phyloP scores from a whole-genome alignment of 176 grass and related monocot species.

The Oryza meridionalis region DNA sequence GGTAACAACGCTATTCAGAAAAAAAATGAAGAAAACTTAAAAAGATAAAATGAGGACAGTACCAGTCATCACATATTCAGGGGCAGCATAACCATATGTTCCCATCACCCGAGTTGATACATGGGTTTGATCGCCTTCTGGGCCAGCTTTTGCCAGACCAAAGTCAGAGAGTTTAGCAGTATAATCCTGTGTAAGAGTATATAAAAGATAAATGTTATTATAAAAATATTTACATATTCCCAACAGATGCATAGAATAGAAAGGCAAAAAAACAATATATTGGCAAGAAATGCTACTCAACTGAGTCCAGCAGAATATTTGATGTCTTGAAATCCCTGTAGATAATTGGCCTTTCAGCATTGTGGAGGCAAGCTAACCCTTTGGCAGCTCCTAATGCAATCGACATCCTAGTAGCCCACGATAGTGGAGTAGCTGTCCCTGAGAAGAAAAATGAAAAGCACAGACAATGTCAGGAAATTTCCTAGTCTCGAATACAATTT shows the following conservation, averaged over 20 bases:
- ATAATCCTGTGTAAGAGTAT: conserved; percentile 75
- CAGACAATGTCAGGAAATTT: conserved; percentile 10
- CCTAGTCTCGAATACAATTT: conserved; percentile 21
- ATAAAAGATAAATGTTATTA: conserved; percentile 32
- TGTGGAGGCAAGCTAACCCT: conserved; percentile 95
- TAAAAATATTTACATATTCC: conserved; percentile 14
- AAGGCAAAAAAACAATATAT: conserved; percentile 24
- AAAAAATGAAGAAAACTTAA: neutral
- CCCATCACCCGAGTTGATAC: conserved; percentile 98
- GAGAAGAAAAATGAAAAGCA: conserved; percentile 15
- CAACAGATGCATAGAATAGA: conserved; percentile 19
- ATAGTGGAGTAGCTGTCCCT: conserved; percentile 81
- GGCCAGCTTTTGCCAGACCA: conserved; percentile 96
- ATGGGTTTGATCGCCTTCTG: conserved; percentile 98
- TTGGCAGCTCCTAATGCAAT: conserved; percentile 97
- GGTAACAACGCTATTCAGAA: neutral
- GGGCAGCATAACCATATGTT: conserved; percentile 97
- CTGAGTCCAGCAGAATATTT: conserved; percentile 98
- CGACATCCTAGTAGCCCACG: conserved; percentile 96
- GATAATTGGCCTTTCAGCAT: conserved; percentile 89
- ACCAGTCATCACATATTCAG: conserved; percentile 99
- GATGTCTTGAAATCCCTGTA: conserved; percentile 99
- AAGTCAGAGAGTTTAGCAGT: conserved; percentile 95
- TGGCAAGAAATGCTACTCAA: conserved; percentile 50
- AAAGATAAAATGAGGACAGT: conserved; percentile 10